Percentiles rank a stretch among this genome's conserved stretches.
Evolutionary conservation across 139 green algal species (phyloP).

Genomic region (Cymbomonas tetramitiformis): DNA sequence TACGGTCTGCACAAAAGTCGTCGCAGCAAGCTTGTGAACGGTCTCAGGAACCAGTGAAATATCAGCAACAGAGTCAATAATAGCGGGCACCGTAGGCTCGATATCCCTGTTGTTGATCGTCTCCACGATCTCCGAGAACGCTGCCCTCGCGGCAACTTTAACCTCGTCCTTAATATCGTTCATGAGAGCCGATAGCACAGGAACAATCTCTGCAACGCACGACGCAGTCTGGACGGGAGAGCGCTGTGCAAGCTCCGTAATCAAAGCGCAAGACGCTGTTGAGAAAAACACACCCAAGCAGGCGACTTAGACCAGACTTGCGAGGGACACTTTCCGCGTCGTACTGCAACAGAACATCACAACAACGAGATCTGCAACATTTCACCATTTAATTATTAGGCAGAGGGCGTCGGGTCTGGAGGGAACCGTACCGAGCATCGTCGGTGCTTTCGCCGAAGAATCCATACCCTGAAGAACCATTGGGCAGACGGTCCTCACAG

Average conservation of each 20-base stretch:
- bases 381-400: no score
- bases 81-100: slow-evolving; percentile 19
- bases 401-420: no score
- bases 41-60: slow-evolving; percentile 21
- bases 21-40: slow-evolving; percentile 30
- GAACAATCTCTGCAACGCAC: background rate
- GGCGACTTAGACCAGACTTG: no score
- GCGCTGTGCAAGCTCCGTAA: background rate
- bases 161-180: slow-evolving; percentile 20
- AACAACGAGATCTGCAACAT: no score
- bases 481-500: slow-evolving; percentile 37
- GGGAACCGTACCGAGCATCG: slow-evolving; percentile 56
- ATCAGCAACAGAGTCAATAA: slow-evolving; percentile 20
- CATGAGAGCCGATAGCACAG: slow-evolving; percentile 3
- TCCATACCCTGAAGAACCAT: slow-evolving; percentile 49
- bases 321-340: no score
- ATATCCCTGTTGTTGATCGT: slow-evolving; percentile 31
- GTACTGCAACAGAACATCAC: no score
- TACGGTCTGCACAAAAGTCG: slow-evolving; percentile 33
- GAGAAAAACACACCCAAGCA: no score
- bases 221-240: background rate
- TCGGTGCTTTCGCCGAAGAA: slow-evolving; percentile 47
- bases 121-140: slow-evolving; percentile 2
- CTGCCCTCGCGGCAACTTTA: background rate
- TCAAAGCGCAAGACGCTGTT: no score